Evolutionary conservation across 345 rosid species (phyloP), one percentile per base, ranked within the genome.

Genomic region (Balakata baccata): DNA sequence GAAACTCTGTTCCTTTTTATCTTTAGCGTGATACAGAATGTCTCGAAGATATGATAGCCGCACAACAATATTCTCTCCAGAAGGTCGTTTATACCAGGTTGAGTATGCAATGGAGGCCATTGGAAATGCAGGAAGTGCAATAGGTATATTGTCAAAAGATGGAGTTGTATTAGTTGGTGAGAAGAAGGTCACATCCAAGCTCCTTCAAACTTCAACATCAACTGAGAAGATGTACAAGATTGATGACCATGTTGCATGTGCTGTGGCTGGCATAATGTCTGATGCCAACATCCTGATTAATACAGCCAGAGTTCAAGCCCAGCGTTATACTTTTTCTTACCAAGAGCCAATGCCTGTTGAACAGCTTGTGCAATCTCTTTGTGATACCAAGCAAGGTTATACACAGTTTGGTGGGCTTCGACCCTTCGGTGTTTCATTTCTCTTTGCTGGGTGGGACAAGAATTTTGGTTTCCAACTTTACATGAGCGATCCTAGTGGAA

Each of bases 41-140:
- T 92, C 98, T 80, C 89, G 98, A 64, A 92, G 98, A 85, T 94
- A 90, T 74, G 98, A 94, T 84, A 94, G 98, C 83, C 97, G 98
- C 61, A 92, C 98, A 3, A 94, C 98, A 39, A 94, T 94, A 81
- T 94, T 94, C 88, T 94, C 98, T 61, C 98, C 98, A 8, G 98
- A 94, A 86, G 98, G 98, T 39, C 98, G 98, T 76, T 95, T 94
- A 54, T 94, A 94, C 82, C 98, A 94, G 75, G 98, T 94, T 11
- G 98, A 94, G 83, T 94, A 90, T 66, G 98, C 98, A 16, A 92
- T 94, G 98, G 98, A 94, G 77, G 98, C 98, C 74, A 94, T 94
- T 54, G 98, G 98, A 34, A 92, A 94, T 78, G 98, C 98, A 0
- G 98, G 98, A 22, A 81, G 87, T 75, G 98, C 98, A 0, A 92